Conservation (phyloP, 306 rosid species). For the Vigna nakashimae region DNA sequence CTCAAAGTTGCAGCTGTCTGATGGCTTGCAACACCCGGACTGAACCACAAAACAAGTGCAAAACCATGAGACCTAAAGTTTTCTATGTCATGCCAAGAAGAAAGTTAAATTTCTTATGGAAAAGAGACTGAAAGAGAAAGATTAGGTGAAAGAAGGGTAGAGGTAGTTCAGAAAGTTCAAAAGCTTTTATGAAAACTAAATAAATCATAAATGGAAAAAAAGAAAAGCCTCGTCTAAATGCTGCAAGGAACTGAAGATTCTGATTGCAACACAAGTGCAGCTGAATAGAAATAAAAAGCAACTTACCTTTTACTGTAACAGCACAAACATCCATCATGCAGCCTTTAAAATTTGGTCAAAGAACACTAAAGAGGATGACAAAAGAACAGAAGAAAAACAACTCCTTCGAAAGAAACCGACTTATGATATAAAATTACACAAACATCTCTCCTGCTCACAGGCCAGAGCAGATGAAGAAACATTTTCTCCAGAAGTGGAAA, state of each 20-base stretch:
- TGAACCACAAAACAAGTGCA: slow-evolving; percentile 30
- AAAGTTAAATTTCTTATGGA: neutral
- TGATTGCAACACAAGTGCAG: neutral
- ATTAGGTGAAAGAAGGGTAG: neutral
- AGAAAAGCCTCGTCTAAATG: neutral
- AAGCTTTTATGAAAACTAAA: neutral
- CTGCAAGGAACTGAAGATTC: neutral
- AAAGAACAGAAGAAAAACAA: too few relatives aligned
- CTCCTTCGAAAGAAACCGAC: neutral
- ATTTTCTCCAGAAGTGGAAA: too few relatives aligned
- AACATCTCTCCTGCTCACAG: too few relatives aligned
- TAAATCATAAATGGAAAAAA: neutral
- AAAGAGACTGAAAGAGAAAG: neutral
- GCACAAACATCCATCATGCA: neutral
- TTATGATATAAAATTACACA: neutral
- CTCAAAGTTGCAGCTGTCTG: slow-evolving; percentile 55
- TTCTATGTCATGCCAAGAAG: neutral
- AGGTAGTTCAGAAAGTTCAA: neutral
- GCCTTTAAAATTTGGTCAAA: neutral
- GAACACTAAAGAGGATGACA: neutral
- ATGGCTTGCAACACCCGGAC: slow-evolving; percentile 92
- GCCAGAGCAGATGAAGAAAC: too few relatives aligned
- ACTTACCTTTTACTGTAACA: slow-evolving; percentile 3
- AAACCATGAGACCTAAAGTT: neutral
- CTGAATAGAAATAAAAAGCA: neutral